These are phyloP conservation scores for Epichloe amarillans DNA, from an alignment of 2,329 filamentous ascomycete species.

Conservation along the genomic window DNA sequence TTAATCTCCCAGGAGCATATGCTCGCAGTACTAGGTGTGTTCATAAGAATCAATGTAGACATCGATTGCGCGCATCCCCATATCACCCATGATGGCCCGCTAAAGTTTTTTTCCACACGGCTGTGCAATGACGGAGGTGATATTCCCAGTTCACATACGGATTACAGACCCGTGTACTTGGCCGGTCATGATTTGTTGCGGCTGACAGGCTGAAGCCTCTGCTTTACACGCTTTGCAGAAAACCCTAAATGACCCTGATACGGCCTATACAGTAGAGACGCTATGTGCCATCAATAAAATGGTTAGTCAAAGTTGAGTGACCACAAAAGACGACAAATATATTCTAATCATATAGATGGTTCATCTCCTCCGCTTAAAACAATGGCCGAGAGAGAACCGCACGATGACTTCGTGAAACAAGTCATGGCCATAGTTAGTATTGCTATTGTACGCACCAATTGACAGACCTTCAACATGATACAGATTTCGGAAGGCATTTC, in stretches of 20 bases:
- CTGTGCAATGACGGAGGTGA: too few species aligned
- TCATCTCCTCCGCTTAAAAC: slow-evolving; percentile 18
- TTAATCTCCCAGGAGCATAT: too few species aligned
- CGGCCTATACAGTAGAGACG: slow-evolving; percentile 17
- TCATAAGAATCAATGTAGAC: too few species aligned
- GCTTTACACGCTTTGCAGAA: slow-evolving; percentile 14
- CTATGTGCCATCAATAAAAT: slow-evolving; percentile 24
- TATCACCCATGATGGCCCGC: too few species aligned
- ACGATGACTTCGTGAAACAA: slow-evolving; percentile 15
- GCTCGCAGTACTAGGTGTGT: too few species aligned
- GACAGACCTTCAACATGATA: not conserved
- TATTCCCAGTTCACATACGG: not conserved
- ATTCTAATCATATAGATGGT: slow-evolving; percentile 18
- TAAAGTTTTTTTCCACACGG: too few species aligned
- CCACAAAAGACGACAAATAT: slow-evolving; percentile 11
- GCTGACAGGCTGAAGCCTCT: too few species aligned
- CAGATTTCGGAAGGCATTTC: slow-evolving; percentile 19
- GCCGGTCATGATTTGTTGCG: too few species aligned
- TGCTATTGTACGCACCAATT: slow-evolving; percentile 16
- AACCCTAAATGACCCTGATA: slow-evolving; percentile 14
- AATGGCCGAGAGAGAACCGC: slow-evolving; percentile 12
- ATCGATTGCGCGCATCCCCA: too few species aligned
- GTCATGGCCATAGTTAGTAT: slow-evolving; percentile 19
- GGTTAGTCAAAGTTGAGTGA: slow-evolving; percentile 18
- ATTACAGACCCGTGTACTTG: too few species aligned